Conservation (phyloP, 1,139 yeast genomes). For the Magnusiomyces clavatus region DNA sequence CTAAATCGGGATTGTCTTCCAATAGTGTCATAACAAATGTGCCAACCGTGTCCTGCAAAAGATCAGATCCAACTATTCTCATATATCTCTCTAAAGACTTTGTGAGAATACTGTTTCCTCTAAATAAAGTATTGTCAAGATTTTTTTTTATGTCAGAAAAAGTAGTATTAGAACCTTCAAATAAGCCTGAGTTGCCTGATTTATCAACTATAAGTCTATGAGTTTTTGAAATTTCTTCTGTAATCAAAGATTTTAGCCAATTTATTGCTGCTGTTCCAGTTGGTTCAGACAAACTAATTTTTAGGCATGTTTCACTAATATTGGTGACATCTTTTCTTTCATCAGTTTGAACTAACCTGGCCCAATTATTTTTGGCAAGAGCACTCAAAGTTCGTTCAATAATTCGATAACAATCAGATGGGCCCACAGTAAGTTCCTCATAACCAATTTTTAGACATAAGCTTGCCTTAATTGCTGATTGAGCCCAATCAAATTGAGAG, state of each 20-base stretch:
- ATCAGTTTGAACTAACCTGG: conserved; percentile 7
- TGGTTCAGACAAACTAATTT: conserved; percentile 39
- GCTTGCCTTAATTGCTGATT: neutral
- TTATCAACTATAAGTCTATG: conserved; percentile 5
- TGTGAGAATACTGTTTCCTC: conserved; percentile 79
- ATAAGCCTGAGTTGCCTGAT: conserved; percentile 4
- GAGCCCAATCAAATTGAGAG: neutral
- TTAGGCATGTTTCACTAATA: conserved; percentile 35
- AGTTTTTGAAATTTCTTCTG: conserved; percentile 10
- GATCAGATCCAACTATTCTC: conserved; percentile 70
- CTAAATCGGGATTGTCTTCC: conserved; percentile 48
- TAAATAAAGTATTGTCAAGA: conserved; percentile 60
- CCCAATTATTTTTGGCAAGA: conserved; percentile 5
- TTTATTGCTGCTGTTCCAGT: conserved; percentile 33
- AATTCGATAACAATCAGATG: conserved; percentile 1
- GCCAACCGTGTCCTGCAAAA: conserved; percentile 66
- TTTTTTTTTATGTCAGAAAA: conserved; percentile 12
- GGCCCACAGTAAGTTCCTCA: conserved; percentile 8
- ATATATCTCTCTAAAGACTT: conserved; percentile 75
- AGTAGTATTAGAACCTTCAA: neutral
- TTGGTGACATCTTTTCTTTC: conserved; percentile 8
- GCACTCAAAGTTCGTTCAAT: conserved; percentile 1
- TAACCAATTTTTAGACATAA: conserved; percentile 7
- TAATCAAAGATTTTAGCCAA: conserved; percentile 11
- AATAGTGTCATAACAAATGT: conserved; percentile 53